Evolutionary conservation across 768 basidiomycete species (phyloP).

Genomic region (Tylopilus vinaceipallidus): DNA sequence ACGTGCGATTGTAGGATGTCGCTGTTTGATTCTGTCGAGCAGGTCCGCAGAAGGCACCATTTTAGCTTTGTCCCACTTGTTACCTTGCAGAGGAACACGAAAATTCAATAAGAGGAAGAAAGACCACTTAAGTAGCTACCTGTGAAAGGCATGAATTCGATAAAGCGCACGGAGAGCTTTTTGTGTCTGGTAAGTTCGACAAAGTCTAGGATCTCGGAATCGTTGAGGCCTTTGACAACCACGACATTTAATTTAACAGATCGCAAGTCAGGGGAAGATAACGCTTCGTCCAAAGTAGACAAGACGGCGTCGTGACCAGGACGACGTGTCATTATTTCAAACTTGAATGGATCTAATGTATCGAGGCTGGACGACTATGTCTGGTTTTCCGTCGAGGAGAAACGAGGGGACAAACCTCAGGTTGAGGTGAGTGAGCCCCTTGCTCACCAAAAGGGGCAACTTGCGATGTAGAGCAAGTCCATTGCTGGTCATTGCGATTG

Average conservation of each 20-base stretch:
- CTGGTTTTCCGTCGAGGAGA: not conserved
- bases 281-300: conserved; percentile 61
- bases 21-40: conserved; percentile 45
- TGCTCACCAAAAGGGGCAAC: conserved; percentile 62
- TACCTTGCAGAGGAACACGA: conserved; percentile 46
- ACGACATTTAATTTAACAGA: conserved; percentile 85
- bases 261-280: conserved; percentile 46
- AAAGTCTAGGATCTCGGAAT: conserved; percentile 76
- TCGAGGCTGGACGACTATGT: conserved; percentile 56
- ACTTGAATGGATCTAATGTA: conserved; percentile 83
- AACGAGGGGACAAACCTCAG: conserved; percentile 45
- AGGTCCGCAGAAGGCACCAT: conserved; percentile 77
- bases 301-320: conserved; percentile 76
- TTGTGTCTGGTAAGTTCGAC: conserved; percentile 69
- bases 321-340: conserved; percentile 83
- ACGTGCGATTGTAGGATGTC: conserved; percentile 53
- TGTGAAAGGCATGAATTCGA: conserved; percentile 94
- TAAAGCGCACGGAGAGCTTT: conserved; percentile 74
- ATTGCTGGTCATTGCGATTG: conserved; percentile 87
- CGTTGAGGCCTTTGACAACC: conserved; percentile 78
- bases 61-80: conserved; percentile 80
- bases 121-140: conserved; percentile 41
- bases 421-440: conserved; percentile 77
- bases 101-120: conserved; percentile 2
- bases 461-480: conserved; percentile 74